Base-by-base conservation (phyloP, 345 rosid species). In the Mangifera indica region DNA sequence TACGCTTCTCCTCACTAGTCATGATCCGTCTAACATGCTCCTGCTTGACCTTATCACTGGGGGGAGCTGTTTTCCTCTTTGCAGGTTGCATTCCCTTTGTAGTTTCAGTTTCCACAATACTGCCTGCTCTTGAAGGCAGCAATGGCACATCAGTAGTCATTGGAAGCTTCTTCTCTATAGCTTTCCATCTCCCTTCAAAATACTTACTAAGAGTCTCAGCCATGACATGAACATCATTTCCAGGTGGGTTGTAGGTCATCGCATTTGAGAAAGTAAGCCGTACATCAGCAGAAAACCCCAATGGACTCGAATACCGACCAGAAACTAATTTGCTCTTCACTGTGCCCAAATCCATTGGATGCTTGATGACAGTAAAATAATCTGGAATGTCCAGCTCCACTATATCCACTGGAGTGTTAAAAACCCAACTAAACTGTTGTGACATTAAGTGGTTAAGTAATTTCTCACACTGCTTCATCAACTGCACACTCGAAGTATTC, bases 341-440 rank as follows among this genome's bases (percentile, higher is more conserved):
- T 4, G 98, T 92, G 46, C 93, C 93, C 78, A 94, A 85, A 84
- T 92, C 95, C 98, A 94, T 92, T n/a, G 97, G 98, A 45, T 85
- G 85, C 80, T 89, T 92, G 67, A 94, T 82, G 81, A 94, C 84
- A 40, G 79, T 83, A 60, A 86, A 87, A 74, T 94, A 94, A 78
- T 94, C 98, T 4, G 98, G 98, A 71, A 92, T 89, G 62, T 94
- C 92, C 82, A 92, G 74, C 84, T 77, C 69, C 51, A 83, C 92
- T 66, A 81, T 89, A 81, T 94, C 97, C 75, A 92, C 98, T 24
- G 97, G 95, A 54, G 56, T 66, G 40, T 84, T 90, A 74, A 92
- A 92, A 59, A 83, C 79, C 91, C 91, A 89, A 56, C 87, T 85
- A 70, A 42, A 80, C 57, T 84, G 83, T 78, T 94, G 97, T 0